phyloP scores from a whole-genome alignment of 73 alveolate genomes.

The Uronychia setigera region DNA sequence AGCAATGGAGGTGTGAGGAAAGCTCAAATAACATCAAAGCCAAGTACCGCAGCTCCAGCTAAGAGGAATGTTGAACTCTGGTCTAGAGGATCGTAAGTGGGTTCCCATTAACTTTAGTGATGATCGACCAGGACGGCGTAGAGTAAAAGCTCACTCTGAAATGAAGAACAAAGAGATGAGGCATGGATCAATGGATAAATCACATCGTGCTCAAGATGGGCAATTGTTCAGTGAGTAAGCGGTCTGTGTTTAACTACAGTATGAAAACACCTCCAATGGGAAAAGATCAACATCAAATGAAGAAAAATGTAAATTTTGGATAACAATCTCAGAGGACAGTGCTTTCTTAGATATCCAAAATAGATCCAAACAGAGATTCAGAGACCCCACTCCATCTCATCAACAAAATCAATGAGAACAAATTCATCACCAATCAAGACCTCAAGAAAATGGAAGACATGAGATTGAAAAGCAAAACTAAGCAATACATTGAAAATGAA shows the following conservation, averaged over 20 bases:
- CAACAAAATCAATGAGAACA: background rate
- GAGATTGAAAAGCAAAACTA: background rate
- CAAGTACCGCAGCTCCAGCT: slow-evolving; percentile 1
- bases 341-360: background rate
- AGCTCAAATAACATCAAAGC: background rate
- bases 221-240: background rate
- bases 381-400: background rate
- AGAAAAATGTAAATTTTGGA: background rate
- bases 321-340: background rate
- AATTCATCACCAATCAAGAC: background rate
- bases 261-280: background rate
- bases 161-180: background rate
- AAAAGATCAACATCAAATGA: background rate
- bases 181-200: background rate
- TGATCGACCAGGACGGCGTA: background rate
- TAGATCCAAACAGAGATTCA: background rate
- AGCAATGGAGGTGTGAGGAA: background rate
- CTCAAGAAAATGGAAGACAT: background rate
- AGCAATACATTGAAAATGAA: background rate
- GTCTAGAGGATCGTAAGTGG: background rate
- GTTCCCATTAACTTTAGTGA: background rate
- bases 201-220: background rate
- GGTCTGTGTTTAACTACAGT: background rate
- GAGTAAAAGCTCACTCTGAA: background rate
- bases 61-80: background rate